Evolutionary conservation across 1,284 basidiomycete genomes (phyloP), one percentile per base, ranked within the genome.

Genomic region (Inonotus hispidus): DNA sequence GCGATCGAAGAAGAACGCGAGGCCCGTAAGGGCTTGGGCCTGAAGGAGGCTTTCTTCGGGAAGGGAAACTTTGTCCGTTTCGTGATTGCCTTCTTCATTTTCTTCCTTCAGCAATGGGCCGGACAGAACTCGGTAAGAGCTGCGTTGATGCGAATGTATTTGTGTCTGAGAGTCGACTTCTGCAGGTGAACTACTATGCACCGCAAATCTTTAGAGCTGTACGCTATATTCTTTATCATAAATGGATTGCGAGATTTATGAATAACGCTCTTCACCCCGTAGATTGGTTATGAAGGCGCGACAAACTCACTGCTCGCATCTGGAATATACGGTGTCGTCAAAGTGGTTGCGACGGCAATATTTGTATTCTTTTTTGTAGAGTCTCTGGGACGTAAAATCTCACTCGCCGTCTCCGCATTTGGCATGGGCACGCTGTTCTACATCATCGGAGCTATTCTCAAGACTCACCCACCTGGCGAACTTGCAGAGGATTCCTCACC

Each of bases 301-400:
- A 80, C 79, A 56, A 81, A 79, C 66, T 82, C 83, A 4, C 79
- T 93, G 1, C 82, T 93, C 61, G 90, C 92, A 1, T 89, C 87
- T 8, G 91, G 92, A 25, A 83, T 93, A 58, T 94, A 93, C 68
- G 91, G 90, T 59, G 78, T 92, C 69, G 80, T 91, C 70, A 86
- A 91, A 70, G 78, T 92, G 57, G 76, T 90, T 46, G 84, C 90
- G 1, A 92, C 91, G 0, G 63, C 79, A 0, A 64, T 85, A 62
- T 92, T 85, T 71, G 79, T 87, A 60, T 77, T 80, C 67, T 72
- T 84, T 71, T 74, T 84, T 65, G 79, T 82, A 59, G 84, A 85
- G 65, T 66, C 72, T 10, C 73, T 82, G n/a, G 84, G 84, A 2
- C 77, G 84, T 50, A 81, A 79, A 70, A 69, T 74, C 52, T 81